A percentile compares a stretch with the other conserved stretches of the same genome.
These are phyloP conservation scores for Cercospora berteroae DNA, from an alignment of 2,329 filamentous ascomycete genomes.

Conservation along the genomic window DNA sequence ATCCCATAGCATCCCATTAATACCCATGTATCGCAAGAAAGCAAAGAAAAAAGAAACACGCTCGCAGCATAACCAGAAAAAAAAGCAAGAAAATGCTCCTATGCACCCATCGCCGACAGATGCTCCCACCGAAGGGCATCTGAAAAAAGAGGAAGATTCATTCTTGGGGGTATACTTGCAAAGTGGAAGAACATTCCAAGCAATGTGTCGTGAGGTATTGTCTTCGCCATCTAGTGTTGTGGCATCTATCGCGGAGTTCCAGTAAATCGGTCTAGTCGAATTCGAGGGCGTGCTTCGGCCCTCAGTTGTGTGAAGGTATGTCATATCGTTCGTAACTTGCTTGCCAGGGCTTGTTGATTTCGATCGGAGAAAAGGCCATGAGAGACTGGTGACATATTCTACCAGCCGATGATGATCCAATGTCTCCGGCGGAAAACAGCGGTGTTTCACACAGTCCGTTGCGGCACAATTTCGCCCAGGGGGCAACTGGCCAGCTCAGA, in stretches of 20 bases:
- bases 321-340: conserved; percentile 10
- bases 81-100: not conserved
- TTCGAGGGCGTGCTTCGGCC: not conserved
- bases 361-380: not conserved
- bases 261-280: not conserved
- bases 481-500: not conserved
- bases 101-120: not conserved
- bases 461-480: not conserved
- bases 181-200: not conserved
- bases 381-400: not conserved
- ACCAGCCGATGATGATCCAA: not conserved
- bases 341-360: not conserved
- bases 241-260: not conserved
- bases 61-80: not conserved
- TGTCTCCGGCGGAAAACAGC: not conserved
- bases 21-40: not conserved
- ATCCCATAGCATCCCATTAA: not conserved
- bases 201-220: not conserved
- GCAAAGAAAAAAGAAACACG: not conserved
- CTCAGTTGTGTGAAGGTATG: not conserved
- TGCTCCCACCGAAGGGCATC: not conserved
- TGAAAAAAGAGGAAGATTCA: not conserved
- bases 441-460: not conserved
- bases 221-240: not conserved
- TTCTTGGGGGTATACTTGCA: conserved; percentile 1